Percentiles rank a stretch among this genome's conserved stretches.
phyloP scores from a whole-genome alignment of 1,284 basidiomycete genomes.

The Abortiporus biennis region DNA sequence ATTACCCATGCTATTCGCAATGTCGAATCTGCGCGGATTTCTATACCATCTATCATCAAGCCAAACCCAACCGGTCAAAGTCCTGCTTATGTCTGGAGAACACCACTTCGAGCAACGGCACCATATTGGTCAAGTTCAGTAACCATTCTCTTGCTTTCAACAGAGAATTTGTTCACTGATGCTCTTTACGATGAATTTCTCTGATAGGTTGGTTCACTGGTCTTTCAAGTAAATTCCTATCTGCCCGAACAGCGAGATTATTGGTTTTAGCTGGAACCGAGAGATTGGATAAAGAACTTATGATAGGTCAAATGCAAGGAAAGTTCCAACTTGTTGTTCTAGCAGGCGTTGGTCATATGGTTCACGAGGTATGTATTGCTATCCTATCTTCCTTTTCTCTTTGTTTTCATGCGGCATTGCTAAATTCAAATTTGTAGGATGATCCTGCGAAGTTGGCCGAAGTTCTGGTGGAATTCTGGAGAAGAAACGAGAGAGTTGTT shows the following conservation, averaged over 20 bases:
- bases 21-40: slow-evolving; percentile 73
- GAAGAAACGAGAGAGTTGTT: slow-evolving; percentile 75
- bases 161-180: background rate
- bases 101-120: slow-evolving; percentile 79
- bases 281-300: slow-evolving; percentile 86
- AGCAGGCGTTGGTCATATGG: slow-evolving; percentile 83
- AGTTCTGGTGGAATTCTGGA: slow-evolving; percentile 86
- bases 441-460: slow-evolving; percentile 77
- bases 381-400: slow-evolving; percentile 5
- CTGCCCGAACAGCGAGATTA: slow-evolving; percentile 73
- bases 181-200: no score
- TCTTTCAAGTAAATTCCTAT: slow-evolving; percentile 75
- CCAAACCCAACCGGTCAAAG: slow-evolving; percentile 36
- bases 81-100: slow-evolving; percentile 67
- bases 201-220: slow-evolving; percentile 83
- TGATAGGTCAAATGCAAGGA: slow-evolving; percentile 99
- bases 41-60: slow-evolving; percentile 72
- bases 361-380: slow-evolving; percentile 78
- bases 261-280: slow-evolving; percentile 92
- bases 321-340: slow-evolving; percentile 95
- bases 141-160: background rate
- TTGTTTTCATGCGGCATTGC: slow-evolving; percentile 2
- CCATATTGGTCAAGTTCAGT: slow-evolving; percentile 80
- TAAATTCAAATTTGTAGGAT: slow-evolving; percentile 46
- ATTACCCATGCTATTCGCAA: slow-evolving; percentile 78